Conservation (phyloP, 441 rosid genomes). For the Erodium moschatum region DNA sequence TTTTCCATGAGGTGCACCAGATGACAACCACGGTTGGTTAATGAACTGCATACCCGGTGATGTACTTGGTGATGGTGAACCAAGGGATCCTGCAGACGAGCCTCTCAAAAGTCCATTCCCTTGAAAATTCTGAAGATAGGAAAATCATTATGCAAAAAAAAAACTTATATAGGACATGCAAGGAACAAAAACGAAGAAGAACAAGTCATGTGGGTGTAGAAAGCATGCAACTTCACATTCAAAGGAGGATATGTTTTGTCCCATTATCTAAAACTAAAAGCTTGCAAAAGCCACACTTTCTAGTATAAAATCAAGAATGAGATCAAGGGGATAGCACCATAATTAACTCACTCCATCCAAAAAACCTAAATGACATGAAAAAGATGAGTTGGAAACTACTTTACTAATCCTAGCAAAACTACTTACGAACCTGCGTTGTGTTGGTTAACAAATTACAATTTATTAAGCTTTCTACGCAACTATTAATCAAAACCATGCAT, state of each 20-base stretch:
- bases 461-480: background rate
- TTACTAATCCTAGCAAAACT: background rate
- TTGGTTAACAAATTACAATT: background rate
- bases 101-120: constrained; percentile 61
- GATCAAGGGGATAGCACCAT: background rate
- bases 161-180: background rate
- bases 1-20: constrained; percentile 60
- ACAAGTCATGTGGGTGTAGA: background rate
- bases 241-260: background rate
- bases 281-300: background rate
- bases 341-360: no score
- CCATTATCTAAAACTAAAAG: background rate
- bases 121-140: constrained; percentile 46
- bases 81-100: constrained; percentile 39
- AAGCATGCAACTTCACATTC: background rate
- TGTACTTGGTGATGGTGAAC: constrained; percentile 44
- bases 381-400: no score
- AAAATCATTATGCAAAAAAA: background rate
- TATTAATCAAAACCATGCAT: background rate
- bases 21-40: constrained; percentile 77
- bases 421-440: background rate
- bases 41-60: constrained; percentile 43
- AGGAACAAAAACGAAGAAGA: background rate
- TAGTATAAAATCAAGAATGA: background rate
- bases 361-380: no score